Base-by-base conservation (phyloP, 352 stramenopile genomes). In the Phytopythium helicoides region DNA sequence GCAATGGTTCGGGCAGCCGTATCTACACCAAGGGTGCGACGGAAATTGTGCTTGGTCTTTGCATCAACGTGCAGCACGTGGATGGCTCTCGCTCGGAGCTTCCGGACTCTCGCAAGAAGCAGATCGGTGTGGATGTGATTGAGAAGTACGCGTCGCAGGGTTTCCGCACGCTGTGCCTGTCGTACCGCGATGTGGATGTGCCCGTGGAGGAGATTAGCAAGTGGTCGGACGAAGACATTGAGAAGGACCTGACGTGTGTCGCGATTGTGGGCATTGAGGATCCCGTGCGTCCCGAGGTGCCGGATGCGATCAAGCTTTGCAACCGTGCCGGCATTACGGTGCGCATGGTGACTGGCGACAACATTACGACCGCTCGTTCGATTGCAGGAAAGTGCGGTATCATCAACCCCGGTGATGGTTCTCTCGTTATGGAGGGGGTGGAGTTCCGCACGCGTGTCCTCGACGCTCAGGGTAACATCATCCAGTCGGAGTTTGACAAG, bases 311-410 rank as follows among this genome's bases (percentile, higher is more conserved):
- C 25, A 58, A 71, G 38, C 81, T 79, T 14, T 99, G 97, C 73
- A 83, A 98, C 60, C 73, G 75, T 7, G 96, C 97, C 4, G 97
- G 97, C 37, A 99, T 99, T 63, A 80, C 95, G 34, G 97, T 99
- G 36, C 92, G 96, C 39, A 99, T 99, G 96, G 91, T 99, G 37
- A 99, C 97, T 15, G 97, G 97, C 26, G 97, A 99, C 75, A 98
- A 99, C 56, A 93, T 99, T 54, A 82, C 92, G 12, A 99, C 97
- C 15, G 82, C 82, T 10, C 73, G 78, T 6, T 87, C 74, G 14
- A 91, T 92, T 35, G 82, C 82, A 14, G 66, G 68, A 31, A 89
- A 92, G 42, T 90, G 82, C 36, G 82, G 82, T 10, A 92, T 92
- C 26, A 72, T 86, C 44, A 68, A 56, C 19, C 64, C 68, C 8